Conservation (phyloP, 768 basidiomycete species). For the Phanerodontia chrysosporium region DNA sequence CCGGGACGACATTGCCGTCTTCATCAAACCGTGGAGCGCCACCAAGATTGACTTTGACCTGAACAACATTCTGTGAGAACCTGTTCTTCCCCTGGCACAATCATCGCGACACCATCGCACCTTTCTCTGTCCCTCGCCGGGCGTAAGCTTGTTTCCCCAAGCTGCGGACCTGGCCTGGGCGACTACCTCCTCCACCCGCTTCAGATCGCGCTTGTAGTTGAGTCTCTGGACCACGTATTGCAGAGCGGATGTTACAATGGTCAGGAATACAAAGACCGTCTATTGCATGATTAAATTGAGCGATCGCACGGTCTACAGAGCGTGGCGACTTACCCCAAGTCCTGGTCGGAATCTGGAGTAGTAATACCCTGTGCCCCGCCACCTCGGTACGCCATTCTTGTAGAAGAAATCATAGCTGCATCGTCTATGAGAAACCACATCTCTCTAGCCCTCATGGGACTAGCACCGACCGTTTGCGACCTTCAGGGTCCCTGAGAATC, state of each 20-base stretch:
- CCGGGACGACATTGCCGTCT: conserved; percentile 46
- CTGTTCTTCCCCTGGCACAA: neutral
- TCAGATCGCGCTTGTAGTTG: conserved; percentile 71
- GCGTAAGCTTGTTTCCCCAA: conserved; percentile 77
- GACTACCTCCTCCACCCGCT: conserved; percentile 59
- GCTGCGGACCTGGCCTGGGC: conserved; percentile 65
- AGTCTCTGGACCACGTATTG: conserved; percentile 79
- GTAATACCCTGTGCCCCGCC: conserved; percentile 96
- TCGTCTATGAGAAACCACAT: neutral
- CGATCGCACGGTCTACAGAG: neutral
- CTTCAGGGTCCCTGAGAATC: conserved; percentile 74
- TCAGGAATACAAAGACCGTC: conserved; percentile 77
- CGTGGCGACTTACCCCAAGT: conserved; percentile 52
- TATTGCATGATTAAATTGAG: conserved; percentile 23
- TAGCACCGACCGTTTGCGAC: conserved; percentile 74
- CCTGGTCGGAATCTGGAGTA: conserved; percentile 96
- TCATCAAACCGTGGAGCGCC: conserved; percentile 47
- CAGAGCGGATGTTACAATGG: conserved; percentile 68
- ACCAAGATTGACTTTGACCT: conserved; percentile 74
- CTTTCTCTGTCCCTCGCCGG: conserved; percentile 61
- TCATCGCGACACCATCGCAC: conserved; percentile 31
- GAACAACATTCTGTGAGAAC: neutral
- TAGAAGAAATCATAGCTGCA: conserved; percentile 87
- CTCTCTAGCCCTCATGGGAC: conserved; percentile 22
- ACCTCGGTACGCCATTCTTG: conserved; percentile 95